Conservation (phyloP, 768 basidiomycete species). For the Phylloporus sp. region DNA sequence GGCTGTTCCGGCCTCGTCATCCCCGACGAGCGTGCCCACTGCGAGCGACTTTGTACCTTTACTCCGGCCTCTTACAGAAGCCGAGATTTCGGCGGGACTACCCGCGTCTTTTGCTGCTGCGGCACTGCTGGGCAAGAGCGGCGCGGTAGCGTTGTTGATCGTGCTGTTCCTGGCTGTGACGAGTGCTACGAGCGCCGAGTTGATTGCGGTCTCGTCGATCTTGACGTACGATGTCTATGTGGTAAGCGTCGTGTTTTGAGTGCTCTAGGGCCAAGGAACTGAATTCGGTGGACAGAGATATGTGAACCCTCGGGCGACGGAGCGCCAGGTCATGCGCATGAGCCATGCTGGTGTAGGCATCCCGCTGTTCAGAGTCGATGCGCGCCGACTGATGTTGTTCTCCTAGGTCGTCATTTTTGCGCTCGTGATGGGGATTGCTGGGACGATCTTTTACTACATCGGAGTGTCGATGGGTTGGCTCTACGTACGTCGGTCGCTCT, state of each 20-base stretch:
- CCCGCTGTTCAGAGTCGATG: not conserved
- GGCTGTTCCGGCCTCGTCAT: constrained; percentile 34
- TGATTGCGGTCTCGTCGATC: constrained; percentile 84
- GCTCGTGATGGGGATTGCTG: constrained; percentile 76
- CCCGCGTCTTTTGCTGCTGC: constrained; percentile 81
- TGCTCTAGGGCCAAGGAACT: not conserved
- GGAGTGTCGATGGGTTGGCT: constrained; percentile 94
- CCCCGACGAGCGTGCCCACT: constrained; percentile 37
- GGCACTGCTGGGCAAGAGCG: constrained; percentile 74
- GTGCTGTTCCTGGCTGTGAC: constrained; percentile 87
- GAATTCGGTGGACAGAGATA: constrained; percentile 46
- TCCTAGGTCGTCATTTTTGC: constrained; percentile 64
- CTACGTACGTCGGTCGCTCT: constrained; percentile 53
- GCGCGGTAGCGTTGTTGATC: constrained; percentile 74
- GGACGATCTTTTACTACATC: constrained; percentile 84
- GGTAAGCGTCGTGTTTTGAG: constrained; percentile 31
- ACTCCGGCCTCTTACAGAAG: constrained; percentile 41
- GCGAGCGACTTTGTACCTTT: constrained; percentile 46
- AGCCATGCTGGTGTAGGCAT: constrained; percentile 60
- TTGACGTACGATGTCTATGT: constrained; percentile 86
- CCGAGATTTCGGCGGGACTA: constrained; percentile 84
- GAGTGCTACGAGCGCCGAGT: constrained; percentile 81
- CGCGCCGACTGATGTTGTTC: not conserved
- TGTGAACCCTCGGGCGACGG: constrained; percentile 78
- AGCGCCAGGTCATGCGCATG: constrained; percentile 62